Conservation (phyloP, 805 yeast species). For the Candida coleopterorum region DNA sequence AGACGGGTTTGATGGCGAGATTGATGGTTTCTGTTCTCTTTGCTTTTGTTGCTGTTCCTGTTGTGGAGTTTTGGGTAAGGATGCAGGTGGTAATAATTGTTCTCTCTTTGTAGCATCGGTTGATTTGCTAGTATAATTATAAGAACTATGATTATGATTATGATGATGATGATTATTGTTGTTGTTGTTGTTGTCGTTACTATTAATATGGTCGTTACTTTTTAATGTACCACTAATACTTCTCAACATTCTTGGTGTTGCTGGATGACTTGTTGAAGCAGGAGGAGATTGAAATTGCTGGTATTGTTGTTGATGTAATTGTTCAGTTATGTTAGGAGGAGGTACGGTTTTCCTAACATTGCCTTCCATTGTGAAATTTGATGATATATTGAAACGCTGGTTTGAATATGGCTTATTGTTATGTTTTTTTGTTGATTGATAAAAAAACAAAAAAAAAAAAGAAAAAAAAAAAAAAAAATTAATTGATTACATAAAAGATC, state of each 20-base stretch:
- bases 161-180: no score
- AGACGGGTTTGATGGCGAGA: conserved; percentile 8
- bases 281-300: background rate
- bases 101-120: conserved; percentile 11
- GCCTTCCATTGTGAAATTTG: background rate
- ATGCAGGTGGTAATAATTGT: conserved; percentile 31
- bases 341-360: background rate
- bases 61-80: conserved; percentile 16
- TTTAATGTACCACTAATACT: conserved; percentile 43
- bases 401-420: background rate
- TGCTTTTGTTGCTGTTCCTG: conserved; percentile 5
- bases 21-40: no score
- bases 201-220: conserved; percentile 5
- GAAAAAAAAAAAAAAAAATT: background rate
- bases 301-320: background rate
- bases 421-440: background rate
- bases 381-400: no score
- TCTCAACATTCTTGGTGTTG: conserved; percentile 67
- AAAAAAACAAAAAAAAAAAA: background rate
- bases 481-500: background rate
- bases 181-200: background rate
- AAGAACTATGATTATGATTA: no score
- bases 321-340: background rate
- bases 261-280: conserved; percentile 39
- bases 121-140: conserved; percentile 4